phyloP scores from a whole-genome alignment of 768 basidiomycete genomes.

The Kwoniella europaea region DNA sequence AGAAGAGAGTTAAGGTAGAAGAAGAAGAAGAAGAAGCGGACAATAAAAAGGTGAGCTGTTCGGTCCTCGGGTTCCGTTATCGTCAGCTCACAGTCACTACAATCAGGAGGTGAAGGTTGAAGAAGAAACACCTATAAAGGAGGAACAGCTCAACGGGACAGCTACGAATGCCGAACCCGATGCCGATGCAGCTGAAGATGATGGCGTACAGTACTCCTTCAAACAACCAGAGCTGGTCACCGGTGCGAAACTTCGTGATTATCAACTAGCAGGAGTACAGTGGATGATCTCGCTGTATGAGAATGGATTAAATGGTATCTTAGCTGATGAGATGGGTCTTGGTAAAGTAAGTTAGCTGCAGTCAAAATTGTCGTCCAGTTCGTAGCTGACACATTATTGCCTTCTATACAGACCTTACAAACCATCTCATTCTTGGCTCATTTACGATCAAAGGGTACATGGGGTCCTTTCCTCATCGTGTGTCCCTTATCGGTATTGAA shows the following conservation, averaged over 20 bases:
- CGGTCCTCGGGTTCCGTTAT: neutral
- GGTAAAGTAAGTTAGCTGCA: slow-evolving; percentile 62
- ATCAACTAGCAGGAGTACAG: slow-evolving; percentile 90
- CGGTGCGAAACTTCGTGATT: slow-evolving; percentile 82
- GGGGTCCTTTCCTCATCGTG: slow-evolving; percentile 81
- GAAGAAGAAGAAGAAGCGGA: slow-evolving; percentile 16
- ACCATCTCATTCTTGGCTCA: slow-evolving; percentile 92
- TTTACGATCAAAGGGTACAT: slow-evolving; percentile 74
- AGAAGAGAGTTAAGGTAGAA: slow-evolving; percentile 47
- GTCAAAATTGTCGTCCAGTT: neutral
- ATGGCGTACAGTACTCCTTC: slow-evolving; percentile 43
- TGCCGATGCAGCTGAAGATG: slow-evolving; percentile 24
- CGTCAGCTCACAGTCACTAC: slow-evolving; percentile 4
- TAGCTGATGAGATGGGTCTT: slow-evolving; percentile 94
- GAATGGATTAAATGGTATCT: slow-evolving; percentile 61
- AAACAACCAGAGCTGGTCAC: slow-evolving; percentile 77
- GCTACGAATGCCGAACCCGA: slow-evolving; percentile 21
- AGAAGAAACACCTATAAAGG: slow-evolving; percentile 20
- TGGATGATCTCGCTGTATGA: slow-evolving; percentile 91
- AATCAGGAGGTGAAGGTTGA: slow-evolving; percentile 3
- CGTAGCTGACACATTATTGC: neutral
- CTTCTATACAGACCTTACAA: slow-evolving; percentile 76
- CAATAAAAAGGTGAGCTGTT: neutral
- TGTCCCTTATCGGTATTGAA: slow-evolving; percentile 91
- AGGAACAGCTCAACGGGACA: slow-evolving; percentile 13